phyloP scores from a whole-genome alignment of 441 rosid species.

The Raphanus hybrid region DNA sequence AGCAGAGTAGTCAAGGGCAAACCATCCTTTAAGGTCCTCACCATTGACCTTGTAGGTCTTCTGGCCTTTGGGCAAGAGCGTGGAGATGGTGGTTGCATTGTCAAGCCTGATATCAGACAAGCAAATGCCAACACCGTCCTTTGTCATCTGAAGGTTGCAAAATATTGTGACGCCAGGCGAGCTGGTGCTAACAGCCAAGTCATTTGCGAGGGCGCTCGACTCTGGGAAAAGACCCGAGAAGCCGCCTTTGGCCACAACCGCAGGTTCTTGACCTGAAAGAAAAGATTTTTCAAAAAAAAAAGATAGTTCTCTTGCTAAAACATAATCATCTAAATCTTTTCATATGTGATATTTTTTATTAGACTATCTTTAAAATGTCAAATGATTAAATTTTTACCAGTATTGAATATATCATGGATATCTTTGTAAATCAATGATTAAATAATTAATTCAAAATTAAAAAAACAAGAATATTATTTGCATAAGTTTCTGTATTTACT shows the following conservation, averaged over 20 bases:
- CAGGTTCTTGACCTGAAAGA: conserved; percentile 59
- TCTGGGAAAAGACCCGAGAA: conserved; percentile 85
- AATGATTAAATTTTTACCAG: not conserved
- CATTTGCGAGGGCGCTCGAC: conserved; percentile 55
- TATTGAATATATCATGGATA: not conserved
- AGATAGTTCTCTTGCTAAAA: not conserved
- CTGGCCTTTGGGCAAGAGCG: conserved; percentile 48
- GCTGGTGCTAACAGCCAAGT: conserved; percentile 45
- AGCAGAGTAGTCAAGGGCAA: conserved; percentile 57
- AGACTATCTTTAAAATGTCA: not conserved
- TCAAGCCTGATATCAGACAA: conserved; percentile 61
- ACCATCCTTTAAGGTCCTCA: conserved; percentile 64
- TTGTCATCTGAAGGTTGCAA: conserved; percentile 84
- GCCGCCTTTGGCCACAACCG: conserved; percentile 78
- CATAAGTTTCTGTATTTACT: not conserved
- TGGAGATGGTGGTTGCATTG: conserved; percentile 58
- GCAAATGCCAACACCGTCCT: conserved; percentile 79
- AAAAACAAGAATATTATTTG: not conserved
- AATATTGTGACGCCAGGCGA: conserved; percentile 47
- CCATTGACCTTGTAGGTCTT: conserved; percentile 69
- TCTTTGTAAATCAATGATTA: not conserved
- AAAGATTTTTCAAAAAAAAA: not conserved
- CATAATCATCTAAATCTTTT: not conserved
- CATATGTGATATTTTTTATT: too few species aligned
- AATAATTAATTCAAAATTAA: too few species aligned